Percentiles rank a stretch among this genome's conserved stretches.
Evolutionary conservation across 2,329 filamentous ascomycete species (phyloP).

Genomic region (Periconia sp.): DNA sequence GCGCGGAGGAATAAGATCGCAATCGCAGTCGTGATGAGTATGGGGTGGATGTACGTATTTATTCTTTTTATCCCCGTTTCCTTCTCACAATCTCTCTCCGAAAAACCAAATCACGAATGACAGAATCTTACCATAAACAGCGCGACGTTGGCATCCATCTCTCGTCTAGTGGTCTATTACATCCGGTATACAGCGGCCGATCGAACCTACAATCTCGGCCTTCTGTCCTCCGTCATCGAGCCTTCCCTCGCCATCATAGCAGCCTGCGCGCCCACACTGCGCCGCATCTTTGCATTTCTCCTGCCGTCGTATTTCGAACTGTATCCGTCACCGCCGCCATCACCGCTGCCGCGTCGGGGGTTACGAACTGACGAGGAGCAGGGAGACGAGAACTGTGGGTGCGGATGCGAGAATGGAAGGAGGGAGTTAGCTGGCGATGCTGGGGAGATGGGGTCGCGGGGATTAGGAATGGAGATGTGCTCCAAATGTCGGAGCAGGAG

Average conservation of each 20-base stretch:
- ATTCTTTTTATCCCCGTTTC: background rate
- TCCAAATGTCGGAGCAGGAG: too few species aligned
- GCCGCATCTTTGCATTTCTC: conserved; percentile 46
- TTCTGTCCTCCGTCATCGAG: conserved; percentile 44
- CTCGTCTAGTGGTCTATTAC: conserved; percentile 45
- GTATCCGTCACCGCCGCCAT: too few species aligned
- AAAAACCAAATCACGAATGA: background rate
- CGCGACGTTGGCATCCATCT: conserved; percentile 36
- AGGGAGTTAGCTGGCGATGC: too few species aligned
- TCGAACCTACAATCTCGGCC: conserved; percentile 38
- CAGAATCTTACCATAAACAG: conserved; percentile 7
- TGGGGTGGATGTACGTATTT: conserved; percentile 37
- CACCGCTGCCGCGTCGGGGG: too few species aligned
- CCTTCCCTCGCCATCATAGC: conserved; percentile 53
- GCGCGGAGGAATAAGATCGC: conserved; percentile 38
- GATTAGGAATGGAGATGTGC: too few species aligned
- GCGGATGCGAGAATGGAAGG: too few species aligned
- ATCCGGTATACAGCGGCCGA: conserved; percentile 41
- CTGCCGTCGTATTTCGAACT: conserved; percentile 30
- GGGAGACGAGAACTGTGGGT: too few species aligned
- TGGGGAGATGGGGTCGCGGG: too few species aligned
- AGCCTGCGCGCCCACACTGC: conserved; percentile 56
- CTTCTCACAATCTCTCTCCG: background rate
- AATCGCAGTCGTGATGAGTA: conserved; percentile 35
- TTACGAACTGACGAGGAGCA: too few species aligned